Percentiles rank a stretch among this genome's conserved stretches.
Conservation (phyloP, 805 yeast genomes). For the Wickerhamomyces queroliae region DNA sequence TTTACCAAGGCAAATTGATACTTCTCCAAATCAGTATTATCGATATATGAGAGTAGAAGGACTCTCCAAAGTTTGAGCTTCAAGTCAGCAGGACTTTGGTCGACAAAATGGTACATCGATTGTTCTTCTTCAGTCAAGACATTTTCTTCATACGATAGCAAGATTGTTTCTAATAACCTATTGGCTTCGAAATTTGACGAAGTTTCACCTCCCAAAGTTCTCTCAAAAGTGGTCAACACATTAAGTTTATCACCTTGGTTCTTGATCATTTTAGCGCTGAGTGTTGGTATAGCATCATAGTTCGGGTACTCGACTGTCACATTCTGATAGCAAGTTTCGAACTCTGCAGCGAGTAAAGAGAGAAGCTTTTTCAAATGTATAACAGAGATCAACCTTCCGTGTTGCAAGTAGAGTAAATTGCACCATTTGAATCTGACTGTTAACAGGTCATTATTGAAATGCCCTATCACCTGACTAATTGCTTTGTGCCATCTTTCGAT, state of each 20-base stretch:
- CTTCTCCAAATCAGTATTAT: slow-evolving; percentile 23
- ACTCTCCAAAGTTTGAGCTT: slow-evolving; percentile 72
- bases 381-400: slow-evolving; percentile 29
- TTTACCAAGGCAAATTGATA: slow-evolving; percentile 46
- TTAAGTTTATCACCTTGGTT: slow-evolving; percentile 66
- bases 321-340: slow-evolving; percentile 7
- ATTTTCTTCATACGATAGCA: slow-evolving; percentile 23
- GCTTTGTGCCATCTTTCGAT: slow-evolving; percentile 41
- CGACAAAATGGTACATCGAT: slow-evolving; percentile 58
- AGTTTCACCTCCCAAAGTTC: slow-evolving; percentile 13
- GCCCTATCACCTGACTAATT: slow-evolving; percentile 5
- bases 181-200: slow-evolving; percentile 23
- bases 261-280: slow-evolving; percentile 44
- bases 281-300: slow-evolving; percentile 49
- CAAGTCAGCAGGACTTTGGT: slow-evolving; percentile 57
- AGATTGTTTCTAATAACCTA: slow-evolving; percentile 38
- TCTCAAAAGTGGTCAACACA: slow-evolving; percentile 61
- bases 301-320: slow-evolving; percentile 45
- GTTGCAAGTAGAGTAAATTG: slow-evolving; percentile 37
- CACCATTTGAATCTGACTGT: slow-evolving; percentile 43
- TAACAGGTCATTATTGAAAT: slow-evolving; percentile 6
- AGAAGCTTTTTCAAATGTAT: slow-evolving; percentile 23
- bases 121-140: slow-evolving; percentile 27
- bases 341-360: slow-evolving; percentile 12
- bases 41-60: slow-evolving; percentile 50